Evolutionary conservation across 2,329 filamentous ascomycete species (phyloP).

Genomic region (Diaporthe helianthi): DNA sequence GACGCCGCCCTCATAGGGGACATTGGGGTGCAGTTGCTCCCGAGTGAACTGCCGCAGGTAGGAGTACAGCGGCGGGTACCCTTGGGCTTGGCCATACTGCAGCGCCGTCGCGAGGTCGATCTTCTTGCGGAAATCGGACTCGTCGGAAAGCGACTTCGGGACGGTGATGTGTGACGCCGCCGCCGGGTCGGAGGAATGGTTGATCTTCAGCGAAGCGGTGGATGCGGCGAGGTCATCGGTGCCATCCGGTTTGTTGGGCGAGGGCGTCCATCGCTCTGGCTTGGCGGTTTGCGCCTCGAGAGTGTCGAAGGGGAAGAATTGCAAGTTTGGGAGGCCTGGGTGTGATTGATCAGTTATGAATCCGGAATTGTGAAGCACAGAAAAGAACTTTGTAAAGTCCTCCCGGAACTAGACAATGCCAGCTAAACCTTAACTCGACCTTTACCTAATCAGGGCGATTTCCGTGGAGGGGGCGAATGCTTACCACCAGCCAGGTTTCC

Average conservation of each 20-base stretch:
- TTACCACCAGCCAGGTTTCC: constrained; percentile 68
- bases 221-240: constrained; percentile 33
- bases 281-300: constrained; percentile 82
- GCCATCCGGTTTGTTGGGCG: constrained; percentile 63
- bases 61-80: constrained; percentile 78
- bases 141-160: constrained; percentile 67
- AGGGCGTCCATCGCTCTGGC: constrained; percentile 76
- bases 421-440: constrained; percentile 8
- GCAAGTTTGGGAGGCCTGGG: constrained; percentile 79
- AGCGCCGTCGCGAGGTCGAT: constrained; percentile 84
- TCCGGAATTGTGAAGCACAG: background rate
- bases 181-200: constrained; percentile 39
- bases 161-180: constrained; percentile 67
- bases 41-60: constrained; percentile 82
- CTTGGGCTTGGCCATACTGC: constrained; percentile 85
- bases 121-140: constrained; percentile 67
- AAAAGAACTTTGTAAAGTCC: background rate
- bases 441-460: background rate
- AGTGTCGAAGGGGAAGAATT: constrained; percentile 90
- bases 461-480: constrained; percentile 38
- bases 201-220: constrained; percentile 37
- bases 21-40: constrained; percentile 78
- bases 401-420: background rate
- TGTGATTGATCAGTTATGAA: background rate
- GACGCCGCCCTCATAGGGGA: constrained; percentile 78